A percentile compares a stretch with the other conserved stretches of the same genome.
phyloP scores from a whole-genome alignment of 2,329 filamentous ascomycete genomes.

The Cercospora berteroae region DNA sequence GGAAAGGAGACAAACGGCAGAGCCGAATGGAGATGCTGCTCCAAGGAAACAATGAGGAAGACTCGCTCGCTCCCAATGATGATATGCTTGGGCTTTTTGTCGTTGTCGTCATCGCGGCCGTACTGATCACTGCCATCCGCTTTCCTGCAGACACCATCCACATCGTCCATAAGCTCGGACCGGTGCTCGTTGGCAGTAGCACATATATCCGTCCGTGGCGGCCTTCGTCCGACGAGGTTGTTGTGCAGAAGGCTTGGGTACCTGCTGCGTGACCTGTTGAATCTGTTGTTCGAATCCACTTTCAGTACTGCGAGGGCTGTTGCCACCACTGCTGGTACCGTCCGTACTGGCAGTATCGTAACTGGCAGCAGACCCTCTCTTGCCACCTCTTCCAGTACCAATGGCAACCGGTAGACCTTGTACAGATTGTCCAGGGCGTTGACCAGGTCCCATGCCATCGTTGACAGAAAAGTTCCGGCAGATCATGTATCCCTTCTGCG shows the following conservation, averaged over 20 bases:
- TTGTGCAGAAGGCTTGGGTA: slow-evolving; percentile 18
- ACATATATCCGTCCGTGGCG: slow-evolving; percentile 29
- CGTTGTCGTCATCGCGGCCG: neutral
- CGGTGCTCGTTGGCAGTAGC: slow-evolving; percentile 38
- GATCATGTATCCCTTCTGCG: slow-evolving; percentile 95
- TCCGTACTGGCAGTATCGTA: slow-evolving; percentile 49
- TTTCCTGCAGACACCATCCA: slow-evolving; percentile 43
- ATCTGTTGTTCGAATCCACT: slow-evolving; percentile 43
- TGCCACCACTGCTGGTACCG: slow-evolving; percentile 49
- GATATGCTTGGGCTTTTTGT: neutral
- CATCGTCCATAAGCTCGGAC: slow-evolving; percentile 46
- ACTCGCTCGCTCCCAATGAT: neutral
- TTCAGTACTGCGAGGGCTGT: slow-evolving; percentile 53
- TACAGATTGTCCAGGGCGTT: slow-evolving; percentile 56
- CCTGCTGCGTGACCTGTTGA: slow-evolving; percentile 26
- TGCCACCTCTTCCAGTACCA: slow-evolving; percentile 56
- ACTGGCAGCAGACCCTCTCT: slow-evolving; percentile 44
- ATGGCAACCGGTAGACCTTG: slow-evolving; percentile 65
- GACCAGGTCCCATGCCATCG: slow-evolving; percentile 74
- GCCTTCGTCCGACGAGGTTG: neutral
- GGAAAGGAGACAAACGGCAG: too few species aligned
- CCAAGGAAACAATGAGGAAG: too few species aligned
- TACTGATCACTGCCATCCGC: slow-evolving; percentile 37
- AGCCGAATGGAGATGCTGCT: too few species aligned
- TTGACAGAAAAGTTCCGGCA: slow-evolving; percentile 97